phyloP scores from a whole-genome alignment of 805 yeast genomes.

The Candida stauntonica region DNA sequence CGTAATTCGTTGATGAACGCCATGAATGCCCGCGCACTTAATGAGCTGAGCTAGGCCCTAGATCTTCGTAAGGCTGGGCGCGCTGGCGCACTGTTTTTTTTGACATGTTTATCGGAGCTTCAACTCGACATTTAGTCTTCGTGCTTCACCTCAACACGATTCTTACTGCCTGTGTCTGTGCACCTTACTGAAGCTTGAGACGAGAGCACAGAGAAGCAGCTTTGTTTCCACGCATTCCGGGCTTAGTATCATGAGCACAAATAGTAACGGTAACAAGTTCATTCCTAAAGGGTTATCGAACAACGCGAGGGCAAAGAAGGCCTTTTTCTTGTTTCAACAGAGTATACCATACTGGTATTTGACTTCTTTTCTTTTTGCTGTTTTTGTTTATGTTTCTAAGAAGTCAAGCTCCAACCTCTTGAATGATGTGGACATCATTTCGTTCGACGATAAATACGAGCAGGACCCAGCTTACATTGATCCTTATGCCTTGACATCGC shows the following conservation, averaged over 20 bases:
- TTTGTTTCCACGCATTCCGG: neutral
- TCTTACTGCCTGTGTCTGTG: no score
- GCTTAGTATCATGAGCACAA: neutral
- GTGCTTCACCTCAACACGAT: no score
- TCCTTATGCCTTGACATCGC: constrained; percentile 16
- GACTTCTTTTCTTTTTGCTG: constrained; percentile 16
- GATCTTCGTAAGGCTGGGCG: neutral
- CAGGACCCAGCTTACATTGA: constrained; percentile 17
- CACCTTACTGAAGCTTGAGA: no score
- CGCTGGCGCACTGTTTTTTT: neutral
- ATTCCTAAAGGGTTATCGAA: constrained; percentile 8
- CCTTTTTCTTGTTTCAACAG: constrained; percentile 8
- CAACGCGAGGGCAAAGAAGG: constrained; percentile 5
- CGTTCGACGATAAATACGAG: constrained; percentile 19
- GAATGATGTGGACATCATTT: constrained; percentile 15
- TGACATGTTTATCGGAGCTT: neutral
- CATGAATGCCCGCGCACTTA: no score
- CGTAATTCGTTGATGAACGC: no score
- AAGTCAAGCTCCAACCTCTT: constrained; percentile 3
- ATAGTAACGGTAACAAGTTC: no score
- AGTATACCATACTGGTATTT: constrained; percentile 22
- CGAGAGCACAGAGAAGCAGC: no score
- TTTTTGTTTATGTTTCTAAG: constrained; percentile 19
- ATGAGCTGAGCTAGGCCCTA: no score
- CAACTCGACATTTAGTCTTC: no score